Conservation (phyloP, 768 basidiomycete genomes). For the Daedaleopsis sinensis region DNA sequence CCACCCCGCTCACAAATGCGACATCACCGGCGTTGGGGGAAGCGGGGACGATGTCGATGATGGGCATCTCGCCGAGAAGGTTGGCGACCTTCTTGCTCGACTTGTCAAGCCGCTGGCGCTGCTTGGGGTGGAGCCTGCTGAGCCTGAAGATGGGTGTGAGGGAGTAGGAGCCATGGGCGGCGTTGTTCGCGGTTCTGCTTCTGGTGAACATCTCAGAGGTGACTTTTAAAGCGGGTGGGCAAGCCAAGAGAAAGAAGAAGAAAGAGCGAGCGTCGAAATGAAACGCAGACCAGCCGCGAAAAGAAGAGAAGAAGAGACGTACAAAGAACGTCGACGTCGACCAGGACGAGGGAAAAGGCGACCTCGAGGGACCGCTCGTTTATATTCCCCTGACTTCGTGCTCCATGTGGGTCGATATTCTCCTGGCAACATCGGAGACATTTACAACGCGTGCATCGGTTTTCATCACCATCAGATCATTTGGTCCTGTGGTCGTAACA, state of each 20-base stretch:
- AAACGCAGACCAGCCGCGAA: too few relatives aligned
- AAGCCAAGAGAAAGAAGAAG: slow-evolving; percentile 3
- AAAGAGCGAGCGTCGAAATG: background rate
- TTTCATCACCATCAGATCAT: background rate
- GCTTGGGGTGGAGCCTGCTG: slow-evolving; percentile 20
- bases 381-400: background rate
- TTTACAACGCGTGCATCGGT: background rate
- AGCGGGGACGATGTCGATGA: slow-evolving; percentile 16
- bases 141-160: slow-evolving; percentile 11
- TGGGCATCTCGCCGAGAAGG: slow-evolving; percentile 15
- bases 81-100: slow-evolving; percentile 22
- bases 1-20: background rate
- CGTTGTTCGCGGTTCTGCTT: slow-evolving; percentile 16
- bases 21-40: background rate
- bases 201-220: slow-evolving; percentile 13
- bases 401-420: background rate
- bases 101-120: slow-evolving; percentile 16
- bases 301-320: too few relatives aligned
- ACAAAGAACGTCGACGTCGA: slow-evolving; percentile 13
- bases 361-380: background rate
- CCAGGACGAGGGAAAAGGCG: slow-evolving; percentile 11
- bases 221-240: background rate
- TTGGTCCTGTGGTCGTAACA: too few relatives aligned
- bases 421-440: background rate
- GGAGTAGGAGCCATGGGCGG: slow-evolving; percentile 11